phyloP scores from a whole-genome alignment of 2,329 filamentous ascomycete species.

The Talaromyces sp. region DNA sequence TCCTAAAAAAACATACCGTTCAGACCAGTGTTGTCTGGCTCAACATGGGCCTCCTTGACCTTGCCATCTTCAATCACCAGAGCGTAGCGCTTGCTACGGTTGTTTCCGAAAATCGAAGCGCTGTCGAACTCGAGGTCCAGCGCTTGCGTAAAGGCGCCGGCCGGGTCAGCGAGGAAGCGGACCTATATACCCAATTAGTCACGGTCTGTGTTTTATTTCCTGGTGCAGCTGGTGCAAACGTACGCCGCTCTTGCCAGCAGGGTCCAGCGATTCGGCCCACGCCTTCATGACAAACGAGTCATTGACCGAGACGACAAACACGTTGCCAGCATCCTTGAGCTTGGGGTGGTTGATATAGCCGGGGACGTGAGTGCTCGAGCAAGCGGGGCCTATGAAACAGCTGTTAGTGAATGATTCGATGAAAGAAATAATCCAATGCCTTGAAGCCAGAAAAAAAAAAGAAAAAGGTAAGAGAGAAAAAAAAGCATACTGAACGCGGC shows the following conservation, averaged over 20 bases:
- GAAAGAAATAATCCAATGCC: neutral
- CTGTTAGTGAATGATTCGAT: neutral
- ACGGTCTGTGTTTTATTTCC: neutral
- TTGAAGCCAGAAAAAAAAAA: neutral
- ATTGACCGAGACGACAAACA: constrained; percentile 90
- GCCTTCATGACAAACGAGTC: constrained; percentile 95
- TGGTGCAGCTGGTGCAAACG: constrained; percentile 29
- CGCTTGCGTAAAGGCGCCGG: constrained; percentile 72
- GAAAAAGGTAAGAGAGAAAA: neutral
- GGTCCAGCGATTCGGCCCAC: constrained; percentile 75
- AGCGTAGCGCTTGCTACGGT: constrained; percentile 82
- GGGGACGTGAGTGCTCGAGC: constrained; percentile 70
- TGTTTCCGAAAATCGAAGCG: constrained; percentile 71
- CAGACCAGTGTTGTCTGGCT: constrained; percentile 83
- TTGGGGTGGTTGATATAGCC: constrained; percentile 77
- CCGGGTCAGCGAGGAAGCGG: constrained; percentile 81
- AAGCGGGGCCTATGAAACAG: constrained; percentile 49
- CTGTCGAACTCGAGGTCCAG: constrained; percentile 80
- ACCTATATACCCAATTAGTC: constrained; percentile 50
- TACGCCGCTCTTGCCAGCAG: constrained; percentile 68
- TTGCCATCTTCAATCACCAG: constrained; percentile 78
- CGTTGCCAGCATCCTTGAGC: constrained; percentile 72
- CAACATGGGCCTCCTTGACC: constrained; percentile 73
- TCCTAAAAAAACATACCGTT: constrained; percentile 51
- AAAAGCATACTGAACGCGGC: constrained; percentile 62